Base-by-base conservation (phyloP, 257 asterid genomes). In the Lavandula angustifolia region DNA sequence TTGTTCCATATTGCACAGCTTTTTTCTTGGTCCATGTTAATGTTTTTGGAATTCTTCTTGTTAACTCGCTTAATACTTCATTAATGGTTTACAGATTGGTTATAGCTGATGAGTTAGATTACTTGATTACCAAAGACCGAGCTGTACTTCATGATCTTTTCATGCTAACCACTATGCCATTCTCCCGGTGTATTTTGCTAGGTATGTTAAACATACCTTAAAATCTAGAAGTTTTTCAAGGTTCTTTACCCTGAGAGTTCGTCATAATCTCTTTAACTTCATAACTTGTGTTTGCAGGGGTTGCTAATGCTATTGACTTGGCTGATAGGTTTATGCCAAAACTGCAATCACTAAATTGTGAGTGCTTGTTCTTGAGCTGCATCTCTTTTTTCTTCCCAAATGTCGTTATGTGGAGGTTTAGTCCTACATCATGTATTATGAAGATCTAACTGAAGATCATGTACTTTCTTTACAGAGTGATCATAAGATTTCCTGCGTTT, bases 311-410 rank as follows among this genome's bases (percentile, higher is more conserved):
- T 48, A 94, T 94, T 76, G 98, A 94, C 79, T 75, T 94, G 55
- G 96, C 99, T 7, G 96, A 90, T 76, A 85, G 87, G 68, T 94
- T 94, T 82, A 95, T 94, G 32, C 98, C 98, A 17, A 94, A 88
- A 74, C 81, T 94, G 66, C 95, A 86, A 69, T 81, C 92, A 6
- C 69, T 87, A 67, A 94, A 82, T 60, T 90, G 99, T 94, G 79
- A 94, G 99, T 82, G 46, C 59, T 76, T 59, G 31, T 42, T 70
- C 53, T 43, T 33, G 33, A 48, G 11, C 35, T 58, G 52, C 13
- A 11, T 43, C 41, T 29, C 0, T 32, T 44, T 54, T 32, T 33
- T 13, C 33, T 33, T 38, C 60, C 31, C 12, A 13, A 0, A 3
- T 46, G 31, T 60, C 16, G 14, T 49, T 34, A 34, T 22, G 17